A percentile compares a stretch with the other conserved stretches of the same genome.
These are phyloP conservation scores for Polysphondylium violaceum DNA, from an alignment of 78 protist species.

Conservation along the genomic window DNA sequence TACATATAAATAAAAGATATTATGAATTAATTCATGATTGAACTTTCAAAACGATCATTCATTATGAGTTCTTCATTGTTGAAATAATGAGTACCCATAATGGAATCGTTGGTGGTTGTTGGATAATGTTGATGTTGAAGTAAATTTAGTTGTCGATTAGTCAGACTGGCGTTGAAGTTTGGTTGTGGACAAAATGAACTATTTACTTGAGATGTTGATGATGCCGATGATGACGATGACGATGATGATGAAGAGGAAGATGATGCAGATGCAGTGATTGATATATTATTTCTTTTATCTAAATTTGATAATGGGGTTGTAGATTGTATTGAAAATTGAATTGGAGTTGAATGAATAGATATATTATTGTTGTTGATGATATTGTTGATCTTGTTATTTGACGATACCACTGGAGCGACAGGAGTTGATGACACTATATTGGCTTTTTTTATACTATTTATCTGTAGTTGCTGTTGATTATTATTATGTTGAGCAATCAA, in stretches of 20 bases:
- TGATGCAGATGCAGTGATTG: background rate
- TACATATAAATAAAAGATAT: no score
- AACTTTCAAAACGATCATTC: constrained; percentile 11
- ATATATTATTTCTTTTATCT: background rate
- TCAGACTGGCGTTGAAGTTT: background rate
- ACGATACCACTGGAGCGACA: background rate
- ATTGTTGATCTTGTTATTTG: constrained; percentile 1
- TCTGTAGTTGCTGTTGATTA: background rate
- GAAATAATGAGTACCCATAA: background rate
- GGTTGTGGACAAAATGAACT: background rate
- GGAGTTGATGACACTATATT: background rate
- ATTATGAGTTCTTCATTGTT: constrained; percentile 20
- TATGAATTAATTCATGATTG: no score
- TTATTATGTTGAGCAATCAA: background rate
- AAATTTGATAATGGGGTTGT: background rate
- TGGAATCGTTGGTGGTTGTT: constrained; percentile 4
- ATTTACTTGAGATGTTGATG: constrained; percentile 1
- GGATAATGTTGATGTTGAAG: background rate
- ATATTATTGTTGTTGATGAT: constrained; percentile 13
- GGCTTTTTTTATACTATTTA: background rate
- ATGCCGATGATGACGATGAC: background rate
- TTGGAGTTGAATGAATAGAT: background rate
- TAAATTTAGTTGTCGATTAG: background rate
- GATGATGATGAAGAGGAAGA: background rate
- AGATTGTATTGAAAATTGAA: background rate